Base-by-base conservation (phyloP, 495 filamentous ascomycete genomes). In the Penicillium antarcticum region DNA sequence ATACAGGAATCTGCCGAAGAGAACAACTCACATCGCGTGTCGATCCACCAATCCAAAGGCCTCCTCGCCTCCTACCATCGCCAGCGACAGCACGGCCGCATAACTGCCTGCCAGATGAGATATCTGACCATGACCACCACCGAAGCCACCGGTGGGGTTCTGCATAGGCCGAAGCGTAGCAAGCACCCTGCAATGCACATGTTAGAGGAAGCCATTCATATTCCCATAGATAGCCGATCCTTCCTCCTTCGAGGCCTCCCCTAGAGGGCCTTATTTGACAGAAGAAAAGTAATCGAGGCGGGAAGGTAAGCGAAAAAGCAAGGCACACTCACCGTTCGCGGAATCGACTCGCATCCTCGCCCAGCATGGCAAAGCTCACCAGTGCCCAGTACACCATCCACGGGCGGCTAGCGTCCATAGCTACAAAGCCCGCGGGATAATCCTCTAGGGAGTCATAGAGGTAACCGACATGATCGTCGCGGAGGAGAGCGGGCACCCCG, bases 301-400 rank as follows among this genome's bases (percentile, higher is more conserved):
- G 29, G 45, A 33, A 18, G 32, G 9, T 5, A 42, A 23, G 12
- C 44, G 17, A 48, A 48, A 34, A 26, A 42, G 52, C 13, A 41
- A 26, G 50, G 36, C 31, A 37, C 29, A 65, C 77, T 61, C 70
- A 83, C 79, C 80, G 76, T 48, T 87, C 73, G 34, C 84, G 80
- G 60, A 90, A 92, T 51, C 67, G 59, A 29, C 76, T 80, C 14
- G 92, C 74, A 63, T 96, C 89, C 56, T 87, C 81, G 17, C 89
- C 90, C 33, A 97, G 74, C 17, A 89, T 67, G 33, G 76, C 71
- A 19, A 97, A 75, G 0, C 80, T 89, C 9, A 81, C 80, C 26
- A 97, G 70, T 36, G 80, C 85, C 94, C 94, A 98, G 70, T 97
- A 97, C 54, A 94, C 70, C 58, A 96, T 79, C 94, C 94, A 98